Base-by-base conservation (phyloP, 345 rosid genomes). In the Pugionium dolabratum region DNA sequence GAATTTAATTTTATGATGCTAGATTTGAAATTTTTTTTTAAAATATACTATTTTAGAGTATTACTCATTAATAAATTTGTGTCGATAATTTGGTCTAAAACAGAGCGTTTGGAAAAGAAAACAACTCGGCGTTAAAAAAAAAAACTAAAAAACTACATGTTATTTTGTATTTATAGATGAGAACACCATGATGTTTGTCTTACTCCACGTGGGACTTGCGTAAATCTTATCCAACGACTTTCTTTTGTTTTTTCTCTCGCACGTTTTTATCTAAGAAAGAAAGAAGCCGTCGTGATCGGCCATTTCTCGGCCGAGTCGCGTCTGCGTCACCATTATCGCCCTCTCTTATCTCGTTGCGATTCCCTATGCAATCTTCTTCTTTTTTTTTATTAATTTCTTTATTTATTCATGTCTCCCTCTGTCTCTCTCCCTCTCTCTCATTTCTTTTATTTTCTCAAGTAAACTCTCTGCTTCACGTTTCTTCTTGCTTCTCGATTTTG, bases 301-400 rank as follows among this genome's bases (percentile, higher is more conserved):
- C 41, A 31, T 58, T 39, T 69, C 67, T 53, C 69, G n/a, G 54
- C 66, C 32, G 62, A 10, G 29, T 62, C 68, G 55, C 40, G 55
- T 66, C 73, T 64, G 56, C 61, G 77, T 73, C 77, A 67, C 69
- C 65, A 35, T 48, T 34, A 34, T 61, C 64, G 40, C 5, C 45
- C 68, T 67, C 26, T 67, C 73, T 74, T 74, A 74, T 74, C 77
- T 62, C 69, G 44, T 74, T 30, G 42, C 64, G 59, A 54, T 74
- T 74, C 73, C 73, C 78, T 5, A 67, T 41, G 73, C 64, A 52
- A 41, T 45, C 61, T 58, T 32, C 18, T 43, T 7, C 2, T 30
- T 6, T 1, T 40, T 43, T 35, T 40, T 40, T 40, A 40, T 6
- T 40, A 2, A 1, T 40, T 2, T 40, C 8, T 9, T 40, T 37